A percentile compares a stretch with the other conserved stretches of the same genome.
These are phyloP conservation scores for Ceratobasidium sp. DNA, from an alignment of 1,284 basidiomycete species.

Conservation along the genomic window DNA sequence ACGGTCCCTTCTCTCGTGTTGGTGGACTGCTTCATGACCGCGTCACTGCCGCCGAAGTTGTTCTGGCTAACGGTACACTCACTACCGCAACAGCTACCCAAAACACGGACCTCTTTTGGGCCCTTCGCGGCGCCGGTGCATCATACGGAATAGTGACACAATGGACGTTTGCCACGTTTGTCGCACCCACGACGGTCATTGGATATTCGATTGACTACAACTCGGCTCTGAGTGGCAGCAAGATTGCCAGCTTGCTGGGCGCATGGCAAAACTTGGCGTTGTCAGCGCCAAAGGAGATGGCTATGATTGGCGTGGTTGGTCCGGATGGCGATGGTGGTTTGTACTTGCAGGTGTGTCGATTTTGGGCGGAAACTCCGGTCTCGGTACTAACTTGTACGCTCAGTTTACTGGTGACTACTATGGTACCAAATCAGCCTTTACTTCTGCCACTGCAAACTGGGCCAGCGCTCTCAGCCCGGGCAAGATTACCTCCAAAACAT, in stretches of 20 bases:
- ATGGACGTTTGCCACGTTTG: constrained; percentile 45
- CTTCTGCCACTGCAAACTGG: constrained; percentile 33
- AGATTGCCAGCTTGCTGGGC: constrained; percentile 19
- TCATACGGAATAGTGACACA: constrained; percentile 53
- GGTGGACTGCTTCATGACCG: constrained; percentile 44
- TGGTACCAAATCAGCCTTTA: constrained; percentile 39
- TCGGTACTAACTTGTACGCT: not conserved
- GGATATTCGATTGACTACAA: constrained; percentile 36
- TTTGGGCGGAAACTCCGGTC: not conserved
- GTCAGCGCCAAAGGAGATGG: constrained; percentile 40
- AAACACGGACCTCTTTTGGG: constrained; percentile 56
- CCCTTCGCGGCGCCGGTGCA: constrained; percentile 55
- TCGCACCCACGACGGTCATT: constrained; percentile 37
- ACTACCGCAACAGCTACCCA: constrained; percentile 38
- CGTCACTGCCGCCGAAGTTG: constrained; percentile 49
- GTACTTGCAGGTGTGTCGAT: constrained; percentile 21
- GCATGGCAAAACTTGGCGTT: constrained; percentile 34
- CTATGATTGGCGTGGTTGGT: constrained; percentile 28
- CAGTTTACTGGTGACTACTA: constrained; percentile 45
- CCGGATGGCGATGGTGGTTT: constrained; percentile 20
- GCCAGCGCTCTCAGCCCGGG: constrained; percentile 16
- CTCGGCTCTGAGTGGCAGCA: not conserved
- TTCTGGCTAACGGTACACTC: constrained; percentile 48
- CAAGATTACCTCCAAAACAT: constrained; percentile 35
- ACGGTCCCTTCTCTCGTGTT: constrained; percentile 42